Conservation (phyloP, 2,329 filamentous ascomycete species). For the Fusarium longipes region DNA sequence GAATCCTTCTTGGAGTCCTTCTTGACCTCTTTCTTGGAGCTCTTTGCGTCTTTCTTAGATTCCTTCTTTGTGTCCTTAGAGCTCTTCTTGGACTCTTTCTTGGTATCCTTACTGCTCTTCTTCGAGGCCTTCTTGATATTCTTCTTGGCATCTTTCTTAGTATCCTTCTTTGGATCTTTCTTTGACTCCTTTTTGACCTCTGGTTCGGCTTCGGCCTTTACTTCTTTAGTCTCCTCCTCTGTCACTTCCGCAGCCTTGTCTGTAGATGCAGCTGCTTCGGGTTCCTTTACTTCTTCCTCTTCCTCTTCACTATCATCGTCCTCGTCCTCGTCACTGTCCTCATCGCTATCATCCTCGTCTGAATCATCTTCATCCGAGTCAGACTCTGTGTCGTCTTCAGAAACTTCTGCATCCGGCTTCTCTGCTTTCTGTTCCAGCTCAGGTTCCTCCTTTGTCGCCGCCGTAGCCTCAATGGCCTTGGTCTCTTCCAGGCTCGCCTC, state of each 20-base stretch:
- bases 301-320: constrained; percentile 43
- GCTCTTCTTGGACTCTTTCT: constrained; percentile 15
- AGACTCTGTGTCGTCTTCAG: constrained; percentile 19
- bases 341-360: constrained; percentile 32
- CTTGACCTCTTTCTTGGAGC: neutral
- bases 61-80: neutral
- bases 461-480: constrained; percentile 52
- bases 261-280: constrained; percentile 9
- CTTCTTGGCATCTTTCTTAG: constrained; percentile 4
- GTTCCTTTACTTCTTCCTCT: constrained; percentile 31
- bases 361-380: constrained; percentile 33
- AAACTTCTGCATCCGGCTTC: constrained; percentile 42
- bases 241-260: constrained; percentile 26
- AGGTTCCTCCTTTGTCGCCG: constrained; percentile 54
- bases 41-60: neutral
- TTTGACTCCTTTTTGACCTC: neutral
- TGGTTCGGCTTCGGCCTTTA: neutral
- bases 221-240: neutral
- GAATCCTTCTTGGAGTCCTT: neutral
- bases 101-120: constrained; percentile 1
- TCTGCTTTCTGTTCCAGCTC: constrained; percentile 51
- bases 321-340: constrained; percentile 21
- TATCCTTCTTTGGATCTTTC: constrained; percentile 1
- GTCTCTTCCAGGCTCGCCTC: constrained; percentile 54
- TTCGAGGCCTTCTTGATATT: neutral